Evolutionary conservation across 2,329 filamentous ascomycete species (phyloP).

Genomic region (Xylariaceae sp.): DNA sequence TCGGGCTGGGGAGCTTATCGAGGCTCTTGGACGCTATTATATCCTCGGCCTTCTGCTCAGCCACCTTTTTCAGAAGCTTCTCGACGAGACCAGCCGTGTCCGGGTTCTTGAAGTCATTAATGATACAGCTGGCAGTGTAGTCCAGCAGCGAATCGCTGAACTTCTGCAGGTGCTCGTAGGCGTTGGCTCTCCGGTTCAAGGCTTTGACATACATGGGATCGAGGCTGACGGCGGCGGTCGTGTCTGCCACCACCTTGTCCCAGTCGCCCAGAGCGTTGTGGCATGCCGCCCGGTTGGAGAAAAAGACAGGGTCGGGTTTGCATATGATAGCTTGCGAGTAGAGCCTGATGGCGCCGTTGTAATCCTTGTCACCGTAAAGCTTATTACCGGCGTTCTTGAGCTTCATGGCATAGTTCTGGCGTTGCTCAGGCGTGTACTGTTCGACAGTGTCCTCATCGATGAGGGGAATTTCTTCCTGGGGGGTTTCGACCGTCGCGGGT

Average conservation of each 20-base stretch:
- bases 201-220: constrained; percentile 97
- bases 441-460: constrained; percentile 50
- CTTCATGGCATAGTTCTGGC: constrained; percentile 81
- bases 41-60: constrained; percentile 84
- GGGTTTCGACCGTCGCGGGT: constrained; percentile 45
- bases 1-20: constrained; percentile 86
- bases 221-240: constrained; percentile 86
- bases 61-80: constrained; percentile 90
- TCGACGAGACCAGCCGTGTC: constrained; percentile 84
- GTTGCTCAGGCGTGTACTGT: constrained; percentile 53
- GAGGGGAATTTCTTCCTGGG: constrained; percentile 60
- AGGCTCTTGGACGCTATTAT: constrained; percentile 77
- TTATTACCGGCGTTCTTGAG: constrained; percentile 95
- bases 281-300: constrained; percentile 96
- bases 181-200: constrained; percentile 89
- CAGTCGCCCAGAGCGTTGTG: constrained; percentile 89
- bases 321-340: constrained; percentile 95
- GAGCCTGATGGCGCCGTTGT: constrained; percentile 85
- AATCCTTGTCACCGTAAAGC: constrained; percentile 90
- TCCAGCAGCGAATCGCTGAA: constrained; percentile 94
- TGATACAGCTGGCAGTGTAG: constrained; percentile 98
- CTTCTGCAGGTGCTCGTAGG: constrained; percentile 86
- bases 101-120: constrained; percentile 94
- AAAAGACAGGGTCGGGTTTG: constrained; percentile 96
- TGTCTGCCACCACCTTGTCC: constrained; percentile 96